A percentile compares a stretch with the other conserved stretches of the same genome.
Evolutionary conservation across 495 filamentous ascomycete species (phyloP).

Genomic region (Neurospora sp.): DNA sequence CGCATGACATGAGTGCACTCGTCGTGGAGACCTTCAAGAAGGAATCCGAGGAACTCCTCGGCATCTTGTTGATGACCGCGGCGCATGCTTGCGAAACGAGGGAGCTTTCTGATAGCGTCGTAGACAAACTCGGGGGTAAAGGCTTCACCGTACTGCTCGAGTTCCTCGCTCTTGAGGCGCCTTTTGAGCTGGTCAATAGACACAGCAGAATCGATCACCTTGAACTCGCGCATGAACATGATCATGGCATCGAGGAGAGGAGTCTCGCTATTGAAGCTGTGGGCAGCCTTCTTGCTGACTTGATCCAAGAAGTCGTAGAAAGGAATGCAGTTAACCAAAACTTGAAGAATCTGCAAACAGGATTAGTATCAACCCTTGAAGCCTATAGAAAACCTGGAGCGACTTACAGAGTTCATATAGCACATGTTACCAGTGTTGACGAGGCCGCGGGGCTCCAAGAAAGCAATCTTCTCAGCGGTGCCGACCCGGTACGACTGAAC

Average conservation of each 20-base stretch:
- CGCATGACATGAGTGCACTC: constrained; percentile 76
- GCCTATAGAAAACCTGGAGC: background rate
- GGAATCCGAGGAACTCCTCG: constrained; percentile 91
- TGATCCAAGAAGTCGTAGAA: constrained; percentile 92
- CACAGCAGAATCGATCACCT: constrained; percentile 65
- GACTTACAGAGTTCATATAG: constrained; percentile 97
- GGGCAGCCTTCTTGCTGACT: constrained; percentile 66
- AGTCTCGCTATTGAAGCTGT: constrained; percentile 92
- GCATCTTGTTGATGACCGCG: constrained; percentile 97
- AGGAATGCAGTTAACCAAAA: constrained; percentile 81
- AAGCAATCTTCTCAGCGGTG: constrained; percentile 56
- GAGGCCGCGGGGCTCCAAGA: constrained; percentile 88
- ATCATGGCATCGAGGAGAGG: constrained; percentile 93
- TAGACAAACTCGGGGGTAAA: constrained; percentile 96
- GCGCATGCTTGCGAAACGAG: constrained; percentile 86
- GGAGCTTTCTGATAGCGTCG: constrained; percentile 75
- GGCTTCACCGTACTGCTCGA: constrained; percentile 83
- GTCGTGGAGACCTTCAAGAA: constrained; percentile 86
- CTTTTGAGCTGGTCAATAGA: constrained; percentile 64
- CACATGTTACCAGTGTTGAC: constrained; percentile 99
- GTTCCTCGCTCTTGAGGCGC: constrained; percentile 66
- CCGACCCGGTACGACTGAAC: constrained; percentile 55
- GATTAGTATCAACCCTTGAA: background rate
- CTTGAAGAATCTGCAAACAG: constrained; percentile 67
- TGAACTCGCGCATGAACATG: constrained; percentile 92